phyloP scores from a whole-genome alignment of 257 asterid genomes.

The Solanum stenotomum region DNA sequence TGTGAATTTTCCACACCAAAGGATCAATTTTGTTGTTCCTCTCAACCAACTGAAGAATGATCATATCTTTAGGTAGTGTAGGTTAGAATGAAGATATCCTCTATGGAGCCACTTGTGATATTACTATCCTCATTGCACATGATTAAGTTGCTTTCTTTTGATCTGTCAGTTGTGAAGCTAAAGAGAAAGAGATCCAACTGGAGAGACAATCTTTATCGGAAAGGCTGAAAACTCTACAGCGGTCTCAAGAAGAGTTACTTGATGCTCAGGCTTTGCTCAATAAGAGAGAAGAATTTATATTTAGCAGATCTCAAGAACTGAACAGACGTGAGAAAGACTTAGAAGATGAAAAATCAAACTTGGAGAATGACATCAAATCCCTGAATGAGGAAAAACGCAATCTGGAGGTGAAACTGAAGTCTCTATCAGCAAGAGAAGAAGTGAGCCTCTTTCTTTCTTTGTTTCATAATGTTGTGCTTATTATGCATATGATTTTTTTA shows the following conservation, averaged over 20 bases:
- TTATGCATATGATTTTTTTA: constrained; percentile 1
- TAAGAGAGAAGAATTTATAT: constrained; percentile 74
- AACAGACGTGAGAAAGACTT: constrained; percentile 57
- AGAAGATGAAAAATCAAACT: constrained; percentile 33
- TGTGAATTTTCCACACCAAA: neutral
- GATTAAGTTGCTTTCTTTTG: constrained; percentile 1
- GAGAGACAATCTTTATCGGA: constrained; percentile 71
- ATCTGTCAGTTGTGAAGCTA: constrained; percentile 62
- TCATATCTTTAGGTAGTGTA: neutral
- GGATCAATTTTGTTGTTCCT: neutral
- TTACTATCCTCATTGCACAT: neutral
- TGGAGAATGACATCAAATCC: constrained; percentile 46
- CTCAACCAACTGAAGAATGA: neutral
- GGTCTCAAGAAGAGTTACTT: constrained; percentile 62
- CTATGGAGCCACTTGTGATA: neutral
- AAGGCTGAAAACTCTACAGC: constrained; percentile 72
- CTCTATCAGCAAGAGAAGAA: constrained; percentile 79
- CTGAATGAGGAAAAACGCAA: constrained; percentile 41
- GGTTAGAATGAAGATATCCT: neutral
- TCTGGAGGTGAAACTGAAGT: constrained; percentile 42
- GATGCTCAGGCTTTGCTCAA: constrained; percentile 78
- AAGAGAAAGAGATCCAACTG: constrained; percentile 68
- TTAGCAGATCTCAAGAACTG: constrained; percentile 56
- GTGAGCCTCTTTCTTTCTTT: constrained; percentile 18
- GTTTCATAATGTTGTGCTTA: constrained; percentile 6